Percentiles rank a stretch among this genome's conserved stretches.
These are phyloP conservation scores for Rhodotorula glutinis DNA, from an alignment of 1,284 basidiomycete species.

Conservation along the genomic window DNA sequence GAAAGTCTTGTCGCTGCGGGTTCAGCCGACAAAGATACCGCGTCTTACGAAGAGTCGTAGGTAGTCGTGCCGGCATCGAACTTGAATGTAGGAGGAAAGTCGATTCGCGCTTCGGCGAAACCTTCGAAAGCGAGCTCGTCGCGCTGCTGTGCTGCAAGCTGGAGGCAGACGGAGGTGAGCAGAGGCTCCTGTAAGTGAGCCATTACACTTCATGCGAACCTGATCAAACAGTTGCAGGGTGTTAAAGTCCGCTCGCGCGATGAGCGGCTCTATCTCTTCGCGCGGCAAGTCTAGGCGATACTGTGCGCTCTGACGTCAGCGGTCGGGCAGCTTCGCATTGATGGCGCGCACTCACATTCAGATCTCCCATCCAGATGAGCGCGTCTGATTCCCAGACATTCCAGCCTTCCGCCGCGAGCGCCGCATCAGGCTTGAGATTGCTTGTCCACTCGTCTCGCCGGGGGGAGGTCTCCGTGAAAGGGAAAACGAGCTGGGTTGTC, in stretches of 20 bases:
- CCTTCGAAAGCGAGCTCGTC: slow-evolving; percentile 33
- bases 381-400: slow-evolving; percentile 51
- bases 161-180: not conserved
- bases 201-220: not conserved
- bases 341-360: slow-evolving; percentile 21
- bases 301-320: slow-evolving; percentile 48
- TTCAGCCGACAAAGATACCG: too few species aligned
- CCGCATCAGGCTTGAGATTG: slow-evolving; percentile 8
- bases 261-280: slow-evolving; percentile 68
- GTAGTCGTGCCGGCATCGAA: slow-evolving; percentile 74
- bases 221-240: slow-evolving; percentile 72
- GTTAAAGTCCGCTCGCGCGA: slow-evolving; percentile 63
- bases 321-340: not conserved
- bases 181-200: too few species aligned
- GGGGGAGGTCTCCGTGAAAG: slow-evolving; percentile 40
- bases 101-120: slow-evolving; percentile 34
- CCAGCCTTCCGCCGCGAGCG: slow-evolving; percentile 2
- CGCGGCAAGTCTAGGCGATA: slow-evolving; percentile 90
- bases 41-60: slow-evolving; percentile 75
- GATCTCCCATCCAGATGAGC: slow-evolving; percentile 62
- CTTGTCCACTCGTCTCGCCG: slow-evolving; percentile 23
- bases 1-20: too few species aligned
- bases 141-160: slow-evolving; percentile 34
- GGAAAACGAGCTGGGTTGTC: slow-evolving; percentile 70
- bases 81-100: slow-evolving; percentile 80